These are phyloP conservation scores for Cytospora leucostoma DNA, from an alignment of 2,329 filamentous ascomycete species.

Conservation along the genomic window DNA sequence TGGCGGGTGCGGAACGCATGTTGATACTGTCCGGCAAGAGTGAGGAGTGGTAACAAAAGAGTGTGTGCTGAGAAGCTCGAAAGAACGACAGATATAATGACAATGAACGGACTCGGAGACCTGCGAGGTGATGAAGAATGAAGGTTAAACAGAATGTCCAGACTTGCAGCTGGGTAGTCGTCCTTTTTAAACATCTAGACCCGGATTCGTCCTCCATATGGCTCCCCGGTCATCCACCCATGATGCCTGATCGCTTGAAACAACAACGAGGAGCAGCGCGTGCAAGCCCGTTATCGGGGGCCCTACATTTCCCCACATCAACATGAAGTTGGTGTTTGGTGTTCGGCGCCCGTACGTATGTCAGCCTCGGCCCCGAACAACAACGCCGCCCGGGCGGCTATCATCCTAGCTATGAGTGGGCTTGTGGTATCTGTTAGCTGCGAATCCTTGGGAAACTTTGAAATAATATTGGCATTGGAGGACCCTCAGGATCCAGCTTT, in stretches of 20 bases:
- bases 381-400: neutral
- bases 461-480: neutral
- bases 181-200: constrained; percentile 1
- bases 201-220: neutral
- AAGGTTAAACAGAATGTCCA: neutral
- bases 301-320: constrained; percentile 10
- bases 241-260: constrained; percentile 7
- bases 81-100: constrained; percentile 18
- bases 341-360: neutral
- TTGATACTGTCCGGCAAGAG: neutral
- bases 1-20: constrained; percentile 22
- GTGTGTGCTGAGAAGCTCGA: neutral
- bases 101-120: constrained; percentile 13
- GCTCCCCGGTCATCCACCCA: neutral
- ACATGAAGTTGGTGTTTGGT: constrained; percentile 4
- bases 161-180: neutral
- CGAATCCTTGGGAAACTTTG: neutral
- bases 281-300: constrained; percentile 12
- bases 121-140: constrained; percentile 12
- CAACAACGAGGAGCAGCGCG: neutral
- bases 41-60: neutral
- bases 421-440: neutral
- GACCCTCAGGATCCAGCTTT: neutral
- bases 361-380: neutral
- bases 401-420: neutral